Percentiles rank a stretch among this genome's conserved stretches.
Evolutionary conservation across 176 grass and related monocot genomes (phyloP).

Genomic region (maize (Zea mays)): Zm-B73-REFERENCE-NAM-5.0 NC_050100.1:79862501-79863000

Average conservation of each 20-base stretch:
- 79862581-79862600: too few relatives aligned
- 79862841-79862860: slow-evolving; percentile 6
- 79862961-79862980: slow-evolving; percentile 24
- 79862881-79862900: slow-evolving; percentile 28
- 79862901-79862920: slow-evolving; percentile 21
- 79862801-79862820: slow-evolving; percentile 69
- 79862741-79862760: slow-evolving; percentile 36
- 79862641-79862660: slow-evolving; percentile 53
- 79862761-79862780: slow-evolving; percentile 45
- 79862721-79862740: slow-evolving; percentile 72
- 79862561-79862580: too few relatives aligned
- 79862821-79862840: slow-evolving; percentile 44
- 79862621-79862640: not conserved
- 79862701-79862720: slow-evolving; percentile 84
- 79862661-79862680: slow-evolving; percentile 58
- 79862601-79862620: not conserved
- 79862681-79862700: slow-evolving; percentile 59
- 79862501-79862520: slow-evolving; percentile 67
- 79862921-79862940: slow-evolving; percentile 52
- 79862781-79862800: slow-evolving; percentile 46
- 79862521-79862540: not conserved
- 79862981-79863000: slow-evolving; percentile 15
- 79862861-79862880: slow-evolving; percentile 39
- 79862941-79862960: slow-evolving; percentile 68
- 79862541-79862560: too few relatives aligned